Evolutionary conservation across 148 eudicot genomes (phyloP).

Genomic region (Silene conica): DNA sequence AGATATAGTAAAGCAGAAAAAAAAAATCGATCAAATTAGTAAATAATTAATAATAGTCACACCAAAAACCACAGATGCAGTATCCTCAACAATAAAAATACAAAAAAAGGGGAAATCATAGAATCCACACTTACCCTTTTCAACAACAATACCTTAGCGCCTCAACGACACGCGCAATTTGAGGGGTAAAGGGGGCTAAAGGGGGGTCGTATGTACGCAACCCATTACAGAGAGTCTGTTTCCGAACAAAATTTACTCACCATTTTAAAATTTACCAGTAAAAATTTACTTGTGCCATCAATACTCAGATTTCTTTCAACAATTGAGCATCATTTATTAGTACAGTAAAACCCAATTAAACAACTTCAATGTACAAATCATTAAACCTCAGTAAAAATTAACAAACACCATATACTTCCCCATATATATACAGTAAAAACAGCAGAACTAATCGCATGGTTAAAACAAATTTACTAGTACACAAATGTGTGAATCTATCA

Average conservation of each 20-base stretch:
- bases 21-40: neutral
- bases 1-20: neutral
- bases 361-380: neutral
- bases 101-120: neutral
- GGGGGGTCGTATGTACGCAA: too few relatives aligned
- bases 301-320: neutral
- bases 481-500: neutral
- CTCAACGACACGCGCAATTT: too few relatives aligned
- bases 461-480: neutral
- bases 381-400: neutral
- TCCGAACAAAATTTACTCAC: too few relatives aligned
- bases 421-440: neutral
- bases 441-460: neutral
- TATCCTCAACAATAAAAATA: neutral
- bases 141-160: too few relatives aligned
- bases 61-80: neutral
- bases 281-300: neutral
- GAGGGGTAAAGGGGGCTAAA: too few relatives aligned
- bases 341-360: neutral
- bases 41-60: neutral
- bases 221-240: too few relatives aligned
- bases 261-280: neutral
- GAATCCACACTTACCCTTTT: neutral
- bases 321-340: constrained; percentile 14
- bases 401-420: neutral